These are phyloP conservation scores for Fraxinus latifolia DNA, from an alignment of 305 asterid genomes.

Conservation along the genomic window DNA sequence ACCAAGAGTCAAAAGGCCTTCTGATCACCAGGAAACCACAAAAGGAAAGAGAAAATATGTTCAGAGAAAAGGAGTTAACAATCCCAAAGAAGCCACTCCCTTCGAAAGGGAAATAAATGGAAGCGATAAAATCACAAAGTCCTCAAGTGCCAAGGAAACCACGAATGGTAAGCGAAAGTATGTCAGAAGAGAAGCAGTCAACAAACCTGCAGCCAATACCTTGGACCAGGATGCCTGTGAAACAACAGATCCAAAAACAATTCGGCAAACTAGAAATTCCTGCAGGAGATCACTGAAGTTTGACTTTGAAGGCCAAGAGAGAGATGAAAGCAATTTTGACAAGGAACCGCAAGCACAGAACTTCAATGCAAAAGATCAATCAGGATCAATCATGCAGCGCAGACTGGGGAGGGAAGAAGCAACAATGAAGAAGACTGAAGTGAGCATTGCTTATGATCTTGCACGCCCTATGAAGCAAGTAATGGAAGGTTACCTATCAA, in stretches of 20 bases:
- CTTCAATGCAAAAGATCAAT: slow-evolving; percentile 25
- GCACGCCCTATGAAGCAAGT: slow-evolving; percentile 27
- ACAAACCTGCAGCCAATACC: slow-evolving; percentile 11
- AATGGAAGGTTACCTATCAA: slow-evolving; percentile 25
- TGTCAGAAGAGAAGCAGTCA: not conserved
- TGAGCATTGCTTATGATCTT: slow-evolving; percentile 26
- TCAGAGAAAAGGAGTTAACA: slow-evolving; percentile 23
- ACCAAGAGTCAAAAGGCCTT: slow-evolving; percentile 39
- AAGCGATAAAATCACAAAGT: slow-evolving; percentile 22
- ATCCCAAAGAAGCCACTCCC: slow-evolving; percentile 11
- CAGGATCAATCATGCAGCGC: slow-evolving; percentile 27
- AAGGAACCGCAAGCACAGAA: slow-evolving; percentile 27
- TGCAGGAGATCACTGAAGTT: slow-evolving; percentile 64
- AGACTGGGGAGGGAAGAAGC: slow-evolving; percentile 27
- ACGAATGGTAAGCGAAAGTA: not conserved
- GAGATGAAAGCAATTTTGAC: slow-evolving; percentile 34
- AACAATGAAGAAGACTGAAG: slow-evolving; percentile 30
- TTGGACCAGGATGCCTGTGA: slow-evolving; percentile 32
- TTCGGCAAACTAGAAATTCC: slow-evolving; percentile 46
- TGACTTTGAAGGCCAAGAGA: slow-evolving; percentile 37
- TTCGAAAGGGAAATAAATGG: not conserved
- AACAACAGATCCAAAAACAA: slow-evolving; percentile 21
- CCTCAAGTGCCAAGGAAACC: slow-evolving; percentile 21
- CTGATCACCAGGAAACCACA: slow-evolving; percentile 32
- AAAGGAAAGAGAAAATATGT: slow-evolving; percentile 52